A percentile compares a stretch with the other conserved stretches of the same genome.
Evolutionary conservation across 805 yeast genomes (phyloP).

Genomic region (Ogataea salicorniae): DNA sequence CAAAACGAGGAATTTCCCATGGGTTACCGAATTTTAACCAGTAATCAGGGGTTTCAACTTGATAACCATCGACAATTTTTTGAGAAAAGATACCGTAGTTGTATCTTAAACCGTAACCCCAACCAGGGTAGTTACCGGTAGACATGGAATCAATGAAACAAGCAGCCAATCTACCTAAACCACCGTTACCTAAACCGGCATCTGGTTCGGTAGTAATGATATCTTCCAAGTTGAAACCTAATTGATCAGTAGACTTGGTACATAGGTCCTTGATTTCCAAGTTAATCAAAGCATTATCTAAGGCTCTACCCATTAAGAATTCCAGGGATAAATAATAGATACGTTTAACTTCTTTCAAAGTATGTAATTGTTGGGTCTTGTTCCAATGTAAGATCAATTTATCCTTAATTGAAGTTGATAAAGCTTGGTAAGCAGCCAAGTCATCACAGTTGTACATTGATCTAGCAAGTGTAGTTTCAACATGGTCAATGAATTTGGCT

Average conservation of each 20-base stretch:
- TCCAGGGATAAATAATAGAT: slow-evolving; percentile 84
- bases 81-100: slow-evolving; percentile 93
- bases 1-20: slow-evolving; percentile 87
- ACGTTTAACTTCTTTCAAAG: slow-evolving; percentile 76
- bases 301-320: slow-evolving; percentile 90
- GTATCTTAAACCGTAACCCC: slow-evolving; percentile 95
- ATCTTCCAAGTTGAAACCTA: slow-evolving; percentile 88
- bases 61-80: slow-evolving; percentile 85
- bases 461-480: slow-evolving; percentile 87
- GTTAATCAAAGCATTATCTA: slow-evolving; percentile 90
- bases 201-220: slow-evolving; percentile 83
- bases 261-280: slow-evolving; percentile 61
- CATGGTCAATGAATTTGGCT: slow-evolving; percentile 69
- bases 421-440: slow-evolving; percentile 88
- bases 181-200: slow-evolving; percentile 94
- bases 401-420: slow-evolving; percentile 75
- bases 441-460: slow-evolving; percentile 89
- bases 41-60: slow-evolving; percentile 91
- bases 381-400: slow-evolving; percentile 84
- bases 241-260: slow-evolving; percentile 50
- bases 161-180: slow-evolving; percentile 90
- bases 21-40: slow-evolving; percentile 89
- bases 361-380: slow-evolving; percentile 85
- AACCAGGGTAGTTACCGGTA: slow-evolving; percentile 82
- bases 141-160: slow-evolving; percentile 88